A percentile compares a stretch with the other conserved stretches of the same genome.
Conservation (phyloP, 2,329 filamentous ascomycete genomes). For the Exophiala spinifera region DNA sequence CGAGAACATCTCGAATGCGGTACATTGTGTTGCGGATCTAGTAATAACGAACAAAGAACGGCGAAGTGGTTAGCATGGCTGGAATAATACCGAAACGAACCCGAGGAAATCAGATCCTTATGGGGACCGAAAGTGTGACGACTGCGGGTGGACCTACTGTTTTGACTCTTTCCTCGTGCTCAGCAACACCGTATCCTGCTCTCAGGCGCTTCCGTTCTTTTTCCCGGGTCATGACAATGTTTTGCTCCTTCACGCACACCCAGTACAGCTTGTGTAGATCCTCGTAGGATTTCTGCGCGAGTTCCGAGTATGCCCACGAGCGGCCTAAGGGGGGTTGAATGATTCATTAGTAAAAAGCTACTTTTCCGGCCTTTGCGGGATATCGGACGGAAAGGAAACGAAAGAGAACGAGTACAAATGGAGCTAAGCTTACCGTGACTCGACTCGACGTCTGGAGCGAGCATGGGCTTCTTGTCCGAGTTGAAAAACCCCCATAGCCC, state of each 20-base stretch:
- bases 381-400: no score
- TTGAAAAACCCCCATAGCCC: conserved; percentile 93
- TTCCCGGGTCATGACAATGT: conserved; percentile 76
- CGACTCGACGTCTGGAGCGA: conserved; percentile 66
- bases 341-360: not conserved
- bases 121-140: no score
- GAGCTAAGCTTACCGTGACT: conserved; percentile 59
- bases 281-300: conserved; percentile 87
- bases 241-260: conserved; percentile 87
- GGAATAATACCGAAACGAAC: not conserved
- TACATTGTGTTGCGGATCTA: conserved; percentile 13
- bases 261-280: conserved; percentile 92
- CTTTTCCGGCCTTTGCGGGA: no score
- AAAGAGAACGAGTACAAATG: conserved; percentile 6
- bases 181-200: conserved; percentile 69
- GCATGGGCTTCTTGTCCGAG: conserved; percentile 63
- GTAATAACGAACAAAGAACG: not conserved
- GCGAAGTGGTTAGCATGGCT: not conserved
- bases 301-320: conserved; percentile 78
- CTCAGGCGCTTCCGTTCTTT: conserved; percentile 65
- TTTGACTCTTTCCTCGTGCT: conserved; percentile 61
- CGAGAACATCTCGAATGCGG: conserved; percentile 11
- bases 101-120: no score
- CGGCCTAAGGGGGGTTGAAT: conserved; percentile 52
- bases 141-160: conserved; percentile 57